Percentiles rank a stretch among this genome's conserved stretches.
Evolutionary conservation across 2,329 filamentous ascomycete genomes (phyloP).

Genomic region (Ophiostoma angusticollis): DNA sequence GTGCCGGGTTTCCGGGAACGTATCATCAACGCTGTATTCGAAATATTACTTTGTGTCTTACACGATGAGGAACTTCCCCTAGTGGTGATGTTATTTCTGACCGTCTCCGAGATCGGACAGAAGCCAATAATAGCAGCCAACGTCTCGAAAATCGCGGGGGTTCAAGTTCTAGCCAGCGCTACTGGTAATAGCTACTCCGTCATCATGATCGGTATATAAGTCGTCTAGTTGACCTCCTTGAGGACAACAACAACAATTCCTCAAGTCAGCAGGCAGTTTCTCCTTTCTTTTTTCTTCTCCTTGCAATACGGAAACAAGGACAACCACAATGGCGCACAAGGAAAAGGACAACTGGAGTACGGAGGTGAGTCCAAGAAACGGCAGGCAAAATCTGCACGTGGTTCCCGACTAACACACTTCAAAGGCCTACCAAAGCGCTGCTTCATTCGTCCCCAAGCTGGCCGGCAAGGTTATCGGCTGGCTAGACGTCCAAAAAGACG

Average conservation of each 20-base stretch:
- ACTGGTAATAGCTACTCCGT: too few species aligned
- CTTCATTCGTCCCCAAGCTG: slow-evolving; percentile 51
- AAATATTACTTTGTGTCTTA: not conserved
- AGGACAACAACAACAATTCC: not conserved
- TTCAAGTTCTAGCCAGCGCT: too few species aligned
- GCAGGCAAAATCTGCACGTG: too few species aligned
- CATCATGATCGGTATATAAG: not conserved
- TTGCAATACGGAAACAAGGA: not conserved
- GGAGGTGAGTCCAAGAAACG: too few species aligned
- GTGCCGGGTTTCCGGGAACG: too few species aligned
- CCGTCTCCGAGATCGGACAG: too few species aligned
- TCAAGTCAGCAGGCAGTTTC: too few species aligned
- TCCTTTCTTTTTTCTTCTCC: not conserved
- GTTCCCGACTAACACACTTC: not conserved
- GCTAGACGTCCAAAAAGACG: slow-evolving; percentile 44
- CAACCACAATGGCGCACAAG: slow-evolving; percentile 12
- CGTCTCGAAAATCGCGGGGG: too few species aligned
- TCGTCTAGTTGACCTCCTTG: not conserved
- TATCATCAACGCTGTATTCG: not conserved
- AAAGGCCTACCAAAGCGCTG: slow-evolving; percentile 46
- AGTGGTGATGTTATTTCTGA: too few species aligned
- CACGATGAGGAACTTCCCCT: too few species aligned
- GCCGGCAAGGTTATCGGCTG: slow-evolving; percentile 44
- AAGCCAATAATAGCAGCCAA: too few species aligned
- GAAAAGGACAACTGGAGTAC: slow-evolving; percentile 27